Base-by-base conservation (phyloP, 805 yeast species). In the Osmozyma mogii region DNA sequence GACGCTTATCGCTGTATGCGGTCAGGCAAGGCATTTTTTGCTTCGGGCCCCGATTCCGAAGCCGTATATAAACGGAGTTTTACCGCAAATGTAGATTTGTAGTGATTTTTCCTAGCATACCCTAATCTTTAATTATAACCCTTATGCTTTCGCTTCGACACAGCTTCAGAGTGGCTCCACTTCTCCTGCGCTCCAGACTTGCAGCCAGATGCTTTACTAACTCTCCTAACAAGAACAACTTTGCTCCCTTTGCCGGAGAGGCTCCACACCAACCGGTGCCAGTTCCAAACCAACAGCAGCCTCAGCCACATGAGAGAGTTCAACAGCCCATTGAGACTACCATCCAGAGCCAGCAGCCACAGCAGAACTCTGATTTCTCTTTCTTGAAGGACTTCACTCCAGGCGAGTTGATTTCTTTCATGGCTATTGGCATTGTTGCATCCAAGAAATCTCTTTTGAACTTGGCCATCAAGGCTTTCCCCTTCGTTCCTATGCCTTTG, bases 341-440 rank as follows among this genome's bases (percentile, higher is more conserved):
- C 20, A 7, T 18, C 20, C 20, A 18, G 9, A 18, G 9, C 7
- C 20, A 9, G 9, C n/a, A n/a, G n/a, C n/a, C n/a, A n/a, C n/a
- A n/a, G n/a, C n/a, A n/a, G 6, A 34, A 33, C 9, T 38, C 38
- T 24, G 42, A 40, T 24, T 23, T 42, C 10, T 22, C 40, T 7
- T 43, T 28, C 31, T 36, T 43, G 37, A 72, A 70, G 35, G 67
- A 75, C 4, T 58, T 79, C 22, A 64, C 68, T 20, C 61, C 55
- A 28, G 49, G 65, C 5, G 82, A 80, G 51, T 58, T 83, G 30
- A 52, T 81, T 26, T 78, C 84, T 1, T 71, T 75, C 39, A 70
- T 77, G 22, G 59, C 78, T 34, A 81, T 83, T 40, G 92, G 92
- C 5, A 35, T 74, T 24, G 79, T 79, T 24, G 81, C 89, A 1